phyloP scores from a whole-genome alignment of 164 flowering plant genomes.

The Protea cynaroides region DNA sequence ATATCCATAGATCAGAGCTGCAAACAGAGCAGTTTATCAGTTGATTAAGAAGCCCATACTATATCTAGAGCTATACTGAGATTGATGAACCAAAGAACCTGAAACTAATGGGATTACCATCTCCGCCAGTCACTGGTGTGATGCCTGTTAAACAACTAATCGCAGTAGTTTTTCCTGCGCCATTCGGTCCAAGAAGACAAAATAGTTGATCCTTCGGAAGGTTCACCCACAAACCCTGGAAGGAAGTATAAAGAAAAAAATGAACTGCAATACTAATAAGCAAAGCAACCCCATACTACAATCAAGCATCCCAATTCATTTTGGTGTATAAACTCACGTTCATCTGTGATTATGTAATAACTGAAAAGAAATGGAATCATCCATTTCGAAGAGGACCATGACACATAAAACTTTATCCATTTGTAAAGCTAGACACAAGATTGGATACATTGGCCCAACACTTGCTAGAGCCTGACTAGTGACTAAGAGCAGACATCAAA shows the following conservation, averaged over 20 bases:
- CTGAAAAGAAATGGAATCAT: too few relatives aligned
- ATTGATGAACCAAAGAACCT: neutral
- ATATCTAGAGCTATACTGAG: neutral
- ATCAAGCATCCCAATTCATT: neutral
- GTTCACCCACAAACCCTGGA: constrained; percentile 90
- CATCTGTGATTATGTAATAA: too few relatives aligned
- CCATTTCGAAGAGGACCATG: too few relatives aligned
- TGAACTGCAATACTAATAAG: neutral
- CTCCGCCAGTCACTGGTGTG: constrained; percentile 89
- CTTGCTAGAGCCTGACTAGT: too few relatives aligned
- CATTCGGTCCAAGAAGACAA: constrained; percentile 99
- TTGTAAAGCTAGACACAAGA: too few relatives aligned
- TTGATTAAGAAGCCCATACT: neutral
- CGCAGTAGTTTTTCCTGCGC: constrained; percentile 96
- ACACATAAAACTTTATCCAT: too few relatives aligned
- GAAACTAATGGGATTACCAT: constrained; percentile 48
- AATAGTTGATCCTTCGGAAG: constrained; percentile 81
- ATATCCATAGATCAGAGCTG: constrained; percentile 88
- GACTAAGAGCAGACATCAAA: too few relatives aligned
- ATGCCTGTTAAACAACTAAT: constrained; percentile 96
- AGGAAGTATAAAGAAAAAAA: neutral
- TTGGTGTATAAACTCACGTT: too few relatives aligned
- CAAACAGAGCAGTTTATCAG: constrained; percentile 4
- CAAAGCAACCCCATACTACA: neutral
- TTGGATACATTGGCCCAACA: too few relatives aligned